Evolutionary conservation across 306 rosid genomes (phyloP), one percentile per base, ranked within the genome.

Genomic region (Nissolia schottii): DNA sequence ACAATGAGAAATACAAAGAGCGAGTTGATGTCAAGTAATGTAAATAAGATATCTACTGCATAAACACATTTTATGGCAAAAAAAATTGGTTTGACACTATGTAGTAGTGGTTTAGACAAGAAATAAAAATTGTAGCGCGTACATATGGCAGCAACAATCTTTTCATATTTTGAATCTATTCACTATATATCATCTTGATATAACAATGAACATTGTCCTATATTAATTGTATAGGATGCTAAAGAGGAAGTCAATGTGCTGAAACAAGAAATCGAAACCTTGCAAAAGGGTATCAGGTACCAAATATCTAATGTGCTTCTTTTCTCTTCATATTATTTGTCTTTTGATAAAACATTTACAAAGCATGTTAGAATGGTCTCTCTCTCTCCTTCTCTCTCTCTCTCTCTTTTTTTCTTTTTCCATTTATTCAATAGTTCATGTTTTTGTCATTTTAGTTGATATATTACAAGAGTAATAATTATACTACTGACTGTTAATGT

Each of bases 201-300:
- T n/a, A n/a, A n/a, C n/a, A 67, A 29, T 2, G 7, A 15, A 49
- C 25, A 7, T 32, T 22, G 32, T 79, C 13, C 0, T 12, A 20
- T 69, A 35, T 29, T 74, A 27, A 12, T 25, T 51, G 14, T 35
- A 2, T 54, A 93, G 98, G 90, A 83, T 77, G 83, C 87, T 49
- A 85, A 87, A 58, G 89, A 82, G 76, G 98, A 90, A 80, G 65
- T 86, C 24, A 71, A 67, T 67, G 23, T 70, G 81, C 84, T 93
- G 7, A 88, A 90, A 59, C 87, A 88, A 54, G 93, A 93, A 80
- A 85, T 93, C 18, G 96, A 80, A 48, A 80, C 78, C 29, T 43
- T 89, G 74, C 92, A 90, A 57, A 88, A 88, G 78, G 96, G 98
- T n/a, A 81, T 93, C 81, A 78, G 93, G 98, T 91, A 84, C 12